Evolutionary conservation across 192 early-diverging fungal species (phyloP).

Genomic region (Coemansia sp.): DNA sequence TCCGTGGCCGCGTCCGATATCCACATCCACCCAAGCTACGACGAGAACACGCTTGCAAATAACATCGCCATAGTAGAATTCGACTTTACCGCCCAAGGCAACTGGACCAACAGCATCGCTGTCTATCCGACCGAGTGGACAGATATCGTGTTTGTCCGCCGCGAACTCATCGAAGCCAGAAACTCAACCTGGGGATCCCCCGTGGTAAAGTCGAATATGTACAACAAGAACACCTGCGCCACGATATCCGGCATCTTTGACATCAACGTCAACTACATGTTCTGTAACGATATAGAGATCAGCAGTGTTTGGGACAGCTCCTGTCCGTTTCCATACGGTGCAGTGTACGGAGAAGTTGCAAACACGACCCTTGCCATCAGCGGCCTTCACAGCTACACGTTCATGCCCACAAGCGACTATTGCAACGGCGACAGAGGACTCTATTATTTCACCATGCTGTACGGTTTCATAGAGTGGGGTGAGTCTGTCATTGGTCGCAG

Average conservation of each 20-base stretch:
- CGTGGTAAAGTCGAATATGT: not conserved
- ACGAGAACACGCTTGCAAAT: not conserved
- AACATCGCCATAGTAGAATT: not conserved
- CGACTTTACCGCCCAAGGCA: conserved; percentile 11
- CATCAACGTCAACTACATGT: conserved; percentile 10
- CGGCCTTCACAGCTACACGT: conserved; percentile 24
- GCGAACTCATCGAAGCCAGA: not conserved
- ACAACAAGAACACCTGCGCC: not conserved
- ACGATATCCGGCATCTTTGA: conserved; percentile 11
- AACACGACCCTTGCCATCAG: conserved; percentile 12
- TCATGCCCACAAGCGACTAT: conserved; percentile 10
- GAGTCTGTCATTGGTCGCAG: conserved; percentile 16
- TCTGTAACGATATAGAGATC: conserved; percentile 11
- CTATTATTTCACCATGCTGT: conserved; percentile 24
- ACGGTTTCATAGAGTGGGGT: conserved; percentile 12
- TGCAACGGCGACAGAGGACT: conserved; percentile 13
- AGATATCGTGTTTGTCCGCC: conserved; percentile 15
- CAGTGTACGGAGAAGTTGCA: conserved; percentile 16
- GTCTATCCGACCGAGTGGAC: conserved; percentile 26
- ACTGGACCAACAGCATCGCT: conserved; percentile 23
- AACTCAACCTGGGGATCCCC: conserved; percentile 10
- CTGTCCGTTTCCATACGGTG: conserved; percentile 33
- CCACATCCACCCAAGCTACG: not conserved
- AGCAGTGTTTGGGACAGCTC: not conserved
- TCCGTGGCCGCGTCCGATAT: conserved; percentile 8